Base-by-base conservation (phyloP, 805 yeast genomes). In the Saturnispora dispora region DNA sequence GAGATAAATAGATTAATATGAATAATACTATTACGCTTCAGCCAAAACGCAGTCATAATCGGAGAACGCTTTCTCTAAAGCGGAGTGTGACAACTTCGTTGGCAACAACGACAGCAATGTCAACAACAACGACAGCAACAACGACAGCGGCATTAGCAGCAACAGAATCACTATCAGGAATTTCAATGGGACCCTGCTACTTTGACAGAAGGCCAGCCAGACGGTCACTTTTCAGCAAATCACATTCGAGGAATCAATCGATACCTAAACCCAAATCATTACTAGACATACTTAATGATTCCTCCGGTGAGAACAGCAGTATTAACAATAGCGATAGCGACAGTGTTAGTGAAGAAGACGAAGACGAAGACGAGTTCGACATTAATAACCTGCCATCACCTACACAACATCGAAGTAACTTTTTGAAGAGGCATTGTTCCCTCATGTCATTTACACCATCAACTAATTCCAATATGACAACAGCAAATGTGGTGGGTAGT, bases 11-110 rank as follows among this genome's bases (percentile, higher is more conserved):
- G 15, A 30, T 3, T 30, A 30, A 10, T 11, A 37, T 48, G 51
- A 48, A 42, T 33, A 48, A 48, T 25, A 36, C 51, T 17, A 15
- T 48, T 3, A 48, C 47, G 18, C 15, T 48, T 11, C 51, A 48
- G 28, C 51, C 51, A 27, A 48, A 48, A 28, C 41, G 51, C 23
- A 37, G 23, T 10, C 22, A 30, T 30, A 9, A n/a, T 37, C 22
- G 35, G n/a, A 46, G 43, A 36, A 25, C 43, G 17, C 27, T 47
- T 23, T 23, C 40, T n/a, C n/a, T 47, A 15, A 47, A 47, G 23
- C 17, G 50, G 22, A 37, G 41, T 18, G 25, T 37, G 15, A 37
- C 41, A 8, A 37, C 41, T 18, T 37, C 41, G 27, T 41, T 40
- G 23, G 15, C 30, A 6, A 41, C 46, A 30, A 22, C 43, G 9